A percentile compares a stretch with the other conserved stretches of the same genome.
These are phyloP conservation scores for Combretum micranthum DNA, from an alignment of 345 rosid genomes.

Conservation along the genomic window DNA sequence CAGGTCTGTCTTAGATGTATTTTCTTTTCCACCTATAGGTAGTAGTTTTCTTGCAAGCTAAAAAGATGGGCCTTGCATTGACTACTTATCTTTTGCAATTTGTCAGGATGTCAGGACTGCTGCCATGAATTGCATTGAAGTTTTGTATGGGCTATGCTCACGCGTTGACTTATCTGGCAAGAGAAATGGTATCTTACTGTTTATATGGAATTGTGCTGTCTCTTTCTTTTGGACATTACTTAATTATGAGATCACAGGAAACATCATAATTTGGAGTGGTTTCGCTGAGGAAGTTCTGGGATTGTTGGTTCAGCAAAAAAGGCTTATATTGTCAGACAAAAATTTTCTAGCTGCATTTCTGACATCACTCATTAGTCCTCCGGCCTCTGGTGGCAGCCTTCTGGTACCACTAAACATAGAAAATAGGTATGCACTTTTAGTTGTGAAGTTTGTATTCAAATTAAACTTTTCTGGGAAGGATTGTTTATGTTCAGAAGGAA, in stretches of 20 bases:
- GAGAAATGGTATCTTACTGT: conserved; percentile 63
- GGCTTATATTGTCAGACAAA: conserved; percentile 67
- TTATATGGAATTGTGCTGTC: background rate
- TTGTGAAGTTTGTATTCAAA: background rate
- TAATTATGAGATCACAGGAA: conserved; percentile 45
- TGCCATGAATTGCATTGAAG: conserved; percentile 81
- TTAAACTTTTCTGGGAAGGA: background rate
- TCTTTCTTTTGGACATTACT: background rate
- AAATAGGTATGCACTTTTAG: conserved; percentile 40
- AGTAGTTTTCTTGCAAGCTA: background rate
- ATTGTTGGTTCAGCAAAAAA: conserved; percentile 68
- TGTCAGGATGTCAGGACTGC: conserved; percentile 62
- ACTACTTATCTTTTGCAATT: conserved; percentile 12
- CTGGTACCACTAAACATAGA: conserved; percentile 60
- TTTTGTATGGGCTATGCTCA: conserved; percentile 37
- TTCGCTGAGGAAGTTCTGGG: conserved; percentile 67
- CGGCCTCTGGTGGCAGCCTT: conserved; percentile 31
- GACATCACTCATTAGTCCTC: conserved; percentile 62
- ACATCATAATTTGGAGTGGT: conserved; percentile 49
- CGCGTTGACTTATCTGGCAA: conserved; percentile 60
- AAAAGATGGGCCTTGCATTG: background rate
- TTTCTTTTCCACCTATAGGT: too few species aligned
- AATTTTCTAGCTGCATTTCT: conserved; percentile 68
- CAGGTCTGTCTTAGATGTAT: conserved; percentile 41
- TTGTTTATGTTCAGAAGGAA: too few species aligned